Evolutionary conservation across 495 filamentous ascomycete species (phyloP).

Genomic region (Annulohypoxylon nitens): DNA sequence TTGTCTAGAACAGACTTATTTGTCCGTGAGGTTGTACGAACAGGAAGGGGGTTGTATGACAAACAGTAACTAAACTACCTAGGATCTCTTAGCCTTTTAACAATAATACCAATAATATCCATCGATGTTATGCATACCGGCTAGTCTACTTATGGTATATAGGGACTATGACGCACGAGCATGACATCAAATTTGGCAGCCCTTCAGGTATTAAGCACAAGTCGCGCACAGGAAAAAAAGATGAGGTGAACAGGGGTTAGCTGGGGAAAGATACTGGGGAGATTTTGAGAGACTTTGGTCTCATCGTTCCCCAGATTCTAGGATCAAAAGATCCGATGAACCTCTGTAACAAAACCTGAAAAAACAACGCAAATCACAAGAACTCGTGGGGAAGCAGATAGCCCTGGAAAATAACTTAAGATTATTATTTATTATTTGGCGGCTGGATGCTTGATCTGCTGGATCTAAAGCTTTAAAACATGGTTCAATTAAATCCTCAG

Average conservation of each 20-base stretch:
- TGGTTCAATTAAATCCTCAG: conserved; percentile 4
- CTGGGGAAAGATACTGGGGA: neutral
- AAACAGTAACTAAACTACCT: conserved; percentile 16
- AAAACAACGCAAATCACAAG: neutral
- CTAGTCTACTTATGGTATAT: conserved; percentile 17
- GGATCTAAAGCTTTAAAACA: neutral
- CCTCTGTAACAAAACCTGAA: conserved; percentile 9
- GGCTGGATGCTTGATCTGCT: conserved; percentile 16
- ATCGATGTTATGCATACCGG: conserved; percentile 15
- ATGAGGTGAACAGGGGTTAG: neutral
- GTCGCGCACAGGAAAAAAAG: conserved; percentile 5
- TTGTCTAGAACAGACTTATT: conserved; percentile 32
- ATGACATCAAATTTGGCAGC: conserved; percentile 32
- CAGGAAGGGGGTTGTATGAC: conserved; percentile 11
- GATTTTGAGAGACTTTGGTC: conserved; percentile 2
- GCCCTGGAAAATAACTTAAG: neutral
- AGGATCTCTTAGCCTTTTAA: conserved; percentile 10
- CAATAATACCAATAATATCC: conserved; percentile 17
- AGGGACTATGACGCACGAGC: conserved; percentile 34
- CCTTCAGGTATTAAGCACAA: neutral
- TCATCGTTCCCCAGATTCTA: conserved; percentile 18
- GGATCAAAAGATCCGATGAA: conserved; percentile 4
- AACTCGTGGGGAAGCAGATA: conserved; percentile 3
- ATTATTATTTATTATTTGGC: conserved; percentile 22
- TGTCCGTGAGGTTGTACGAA: conserved; percentile 18